Conservation (phyloP, 2,329 filamentous ascomycete genomes). For the Thielaviopsis ethacetica region DNA sequence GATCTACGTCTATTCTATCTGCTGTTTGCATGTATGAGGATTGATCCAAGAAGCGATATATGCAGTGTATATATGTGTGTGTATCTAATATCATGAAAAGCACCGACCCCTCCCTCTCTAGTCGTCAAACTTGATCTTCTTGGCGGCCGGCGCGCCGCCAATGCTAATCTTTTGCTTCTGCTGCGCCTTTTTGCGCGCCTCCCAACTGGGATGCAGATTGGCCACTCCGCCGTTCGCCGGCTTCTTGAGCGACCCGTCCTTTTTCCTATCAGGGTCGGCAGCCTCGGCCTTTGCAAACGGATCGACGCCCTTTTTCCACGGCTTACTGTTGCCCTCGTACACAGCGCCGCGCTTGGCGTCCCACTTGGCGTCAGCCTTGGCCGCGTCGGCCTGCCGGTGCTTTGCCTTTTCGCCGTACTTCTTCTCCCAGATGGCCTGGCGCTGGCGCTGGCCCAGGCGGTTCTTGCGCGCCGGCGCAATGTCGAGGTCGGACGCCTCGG, state of each 20-base stretch:
- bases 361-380: constrained; percentile 32
- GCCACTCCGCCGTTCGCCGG: constrained; percentile 33
- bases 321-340: constrained; percentile 23
- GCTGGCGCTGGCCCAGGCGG: constrained; percentile 57
- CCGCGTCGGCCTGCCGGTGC: constrained; percentile 30
- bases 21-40: constrained; percentile 2
- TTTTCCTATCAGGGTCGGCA: constrained; percentile 12
- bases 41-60: not conserved
- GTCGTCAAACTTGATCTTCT: constrained; percentile 40
- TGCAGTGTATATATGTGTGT: not conserved
- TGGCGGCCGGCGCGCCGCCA: constrained; percentile 24
- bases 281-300: constrained; percentile 15
- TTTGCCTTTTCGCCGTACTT: constrained; percentile 60
- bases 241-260: constrained; percentile 17
- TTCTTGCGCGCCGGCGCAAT: constrained; percentile 50
- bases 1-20: not conserved
- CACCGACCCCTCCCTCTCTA: constrained; percentile 1
- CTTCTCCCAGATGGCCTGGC: constrained; percentile 65
- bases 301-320: constrained; percentile 36
- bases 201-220: constrained; percentile 47
- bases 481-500: constrained; percentile 47
- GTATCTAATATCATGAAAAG: not conserved
- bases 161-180: constrained; percentile 37
- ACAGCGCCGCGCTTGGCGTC: constrained; percentile 40
- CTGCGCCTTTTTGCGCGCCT: constrained; percentile 42